Evolutionary conservation across 2,329 filamentous ascomycete genomes (phyloP), one percentile per base, ranked within the genome.

Genomic region (Coniochaeta prunicola): DNA sequence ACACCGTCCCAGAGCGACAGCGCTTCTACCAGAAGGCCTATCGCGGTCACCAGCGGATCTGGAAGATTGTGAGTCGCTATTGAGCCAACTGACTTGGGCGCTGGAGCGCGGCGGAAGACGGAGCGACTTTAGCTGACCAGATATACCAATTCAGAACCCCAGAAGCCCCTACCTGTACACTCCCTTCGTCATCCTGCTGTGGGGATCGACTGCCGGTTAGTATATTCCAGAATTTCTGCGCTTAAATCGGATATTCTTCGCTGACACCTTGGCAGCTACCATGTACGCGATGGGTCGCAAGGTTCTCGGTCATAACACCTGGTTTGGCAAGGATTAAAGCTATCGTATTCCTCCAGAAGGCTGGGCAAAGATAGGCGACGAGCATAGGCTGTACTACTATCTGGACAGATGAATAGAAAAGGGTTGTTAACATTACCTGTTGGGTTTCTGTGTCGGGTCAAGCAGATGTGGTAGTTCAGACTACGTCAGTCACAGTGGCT

Each of bases 221-320:
- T 50, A 17, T 69, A 85, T 79, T 45, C 19, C 53, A 21, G 26
- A 10, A 21, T 21, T 21, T 24, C 40, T 36, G 54, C 57, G 50
- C 12, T 12, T 9, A 36, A 24, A 9, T 40, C 28, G 6, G 36
- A 33, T 57, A 26, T 24, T 9, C 38, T 57, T 53, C 59, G 61
- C 53, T 59, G 57, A 60, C 58, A 63, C 57, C 6, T 50, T 9
- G 8, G 57, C 64, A 85, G 82, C 75, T 58, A 71, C 76, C 65
- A 77, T 90, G 76, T 93, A 89, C 79, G 88, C 87, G 78, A 86
- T 89, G 78, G 77, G 80, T 73, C 88, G 90, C 72, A 85, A 89
- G 78, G 77, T 89, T 64, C 71, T 86, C 63, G 90, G 90, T 69
- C 84, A 92, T 81, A 92, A 91, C 83, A 90, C 86, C 62, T 92